phyloP scores from a whole-genome alignment of 2,329 filamentous ascomycete species.

The Berkeleyomyces basicola region DNA sequence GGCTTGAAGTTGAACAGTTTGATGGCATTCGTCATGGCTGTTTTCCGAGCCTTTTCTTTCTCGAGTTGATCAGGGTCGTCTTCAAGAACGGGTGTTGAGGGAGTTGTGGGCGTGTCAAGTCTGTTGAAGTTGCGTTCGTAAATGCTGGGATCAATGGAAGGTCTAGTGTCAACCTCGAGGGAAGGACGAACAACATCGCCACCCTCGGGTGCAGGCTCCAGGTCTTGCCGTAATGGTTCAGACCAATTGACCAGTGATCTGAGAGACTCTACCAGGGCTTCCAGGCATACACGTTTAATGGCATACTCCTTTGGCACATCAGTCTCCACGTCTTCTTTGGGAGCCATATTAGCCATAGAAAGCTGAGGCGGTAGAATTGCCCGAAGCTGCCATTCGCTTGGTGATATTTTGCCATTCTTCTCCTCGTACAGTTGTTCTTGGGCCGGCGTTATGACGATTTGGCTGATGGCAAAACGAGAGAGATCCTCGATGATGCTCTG shows the following conservation, averaged over 20 bases:
- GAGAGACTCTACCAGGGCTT: constrained; percentile 75
- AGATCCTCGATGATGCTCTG: constrained; percentile 89
- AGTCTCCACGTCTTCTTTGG: constrained; percentile 41
- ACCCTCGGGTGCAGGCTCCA: constrained; percentile 19
- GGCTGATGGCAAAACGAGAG: constrained; percentile 66
- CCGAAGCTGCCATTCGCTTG: constrained; percentile 69
- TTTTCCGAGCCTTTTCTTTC: constrained; percentile 86
- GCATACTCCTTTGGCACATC: constrained; percentile 78
- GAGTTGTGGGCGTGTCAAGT: constrained; percentile 29
- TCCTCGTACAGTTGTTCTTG: constrained; percentile 85
- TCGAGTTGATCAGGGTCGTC: constrained; percentile 93
- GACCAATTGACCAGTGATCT: constrained; percentile 91
- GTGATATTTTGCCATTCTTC: constrained; percentile 43
- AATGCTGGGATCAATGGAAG: constrained; percentile 52
- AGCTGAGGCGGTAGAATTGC: constrained; percentile 76
- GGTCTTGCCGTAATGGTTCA: constrained; percentile 43
- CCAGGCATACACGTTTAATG: constrained; percentile 76
- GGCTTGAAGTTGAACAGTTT: constrained; percentile 96
- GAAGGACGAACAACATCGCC: constrained; percentile 23
- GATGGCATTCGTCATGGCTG: constrained; percentile 74
- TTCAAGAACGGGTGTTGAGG: constrained; percentile 54
- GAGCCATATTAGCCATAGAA: constrained; percentile 58
- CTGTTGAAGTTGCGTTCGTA: constrained; percentile 39
- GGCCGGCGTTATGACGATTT: constrained; percentile 54
- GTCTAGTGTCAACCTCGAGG: constrained; percentile 30